Evolutionary conservation across 768 basidiomycete species (phyloP), one percentile per base, ranked within the genome.

Genomic region (Phaeotremella fagi): DNA sequence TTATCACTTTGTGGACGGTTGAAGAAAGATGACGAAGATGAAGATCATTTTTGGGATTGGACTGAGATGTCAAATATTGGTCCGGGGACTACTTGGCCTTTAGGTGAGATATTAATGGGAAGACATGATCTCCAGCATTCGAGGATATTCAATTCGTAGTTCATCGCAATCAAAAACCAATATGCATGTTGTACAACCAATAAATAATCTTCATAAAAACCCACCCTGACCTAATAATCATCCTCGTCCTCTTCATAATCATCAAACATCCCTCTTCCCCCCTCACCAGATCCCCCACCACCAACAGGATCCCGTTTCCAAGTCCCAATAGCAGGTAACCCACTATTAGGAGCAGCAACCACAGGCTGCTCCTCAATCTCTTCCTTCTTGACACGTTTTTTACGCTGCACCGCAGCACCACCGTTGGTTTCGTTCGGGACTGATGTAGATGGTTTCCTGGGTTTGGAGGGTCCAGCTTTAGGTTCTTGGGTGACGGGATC

Each of bases 41-140:
- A 35, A 52, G 41, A 52, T 3, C 52, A 61, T 12, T 58, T 61
- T 14, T 69, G 69, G 70, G 52, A 18, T 11, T 61, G 58, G 52
- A 60, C 57, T 4, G 47, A 59, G 27, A 66, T 62, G 44, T 55
- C 74, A n/a, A 66, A 77, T 11, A 63, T 77, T 28, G 85, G 83
- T 0, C 90, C 92, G 3, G 85, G 86, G 31, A 90, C 84, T 64
- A 97, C 89, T 15, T 98, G 94, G 94, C 95, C 94, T 0, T 74
- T 99, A 18, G 92, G 91, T 16, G 95, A 99, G 76, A 86, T 98
- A 35, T 79, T 98, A 25, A 84, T 86, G 29, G 82, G 83, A 35
- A 79, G 95, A 54, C 95, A 99, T 74, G 94, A 97, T 76, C 76
- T 90, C 66, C 88, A 91, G 74, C 94, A 98, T 76, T 92, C 90